Conservation (phyloP, 306 rosid species). For the Datisca glomerata region DNA sequence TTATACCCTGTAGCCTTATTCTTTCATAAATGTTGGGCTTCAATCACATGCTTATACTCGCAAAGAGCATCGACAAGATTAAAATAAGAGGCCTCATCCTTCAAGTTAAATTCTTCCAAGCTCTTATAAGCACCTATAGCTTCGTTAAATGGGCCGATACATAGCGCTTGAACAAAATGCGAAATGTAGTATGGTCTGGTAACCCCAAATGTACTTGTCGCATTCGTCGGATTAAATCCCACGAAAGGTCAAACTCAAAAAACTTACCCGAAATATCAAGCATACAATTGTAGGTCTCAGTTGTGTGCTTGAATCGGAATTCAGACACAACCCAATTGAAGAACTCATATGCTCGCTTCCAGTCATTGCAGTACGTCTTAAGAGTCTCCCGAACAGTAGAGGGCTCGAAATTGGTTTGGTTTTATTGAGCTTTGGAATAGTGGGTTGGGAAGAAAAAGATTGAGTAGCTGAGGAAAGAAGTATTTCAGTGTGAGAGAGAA, state of each 20-base stretch:
- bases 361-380: conserved; percentile 56
- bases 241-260: conserved; percentile 57
- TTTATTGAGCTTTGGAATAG: conserved; percentile 6
- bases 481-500: conserved; percentile 8
- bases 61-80: conserved; percentile 72
- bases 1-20: conserved; percentile 11
- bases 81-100: conserved; percentile 49
- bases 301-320: conserved; percentile 35
- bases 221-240: conserved; percentile 63
- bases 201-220: conserved; percentile 21
- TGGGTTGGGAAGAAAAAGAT: conserved; percentile 14
- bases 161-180: conserved; percentile 71
- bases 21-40: conserved; percentile 54
- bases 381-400: conserved; percentile 43
- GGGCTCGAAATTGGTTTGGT: conserved; percentile 14
- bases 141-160: conserved; percentile 51
- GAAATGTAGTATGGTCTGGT: conserved; percentile 69
- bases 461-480: conserved; percentile 9
- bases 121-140: conserved; percentile 46
- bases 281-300: conserved; percentile 51
- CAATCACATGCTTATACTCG: conserved; percentile 67
- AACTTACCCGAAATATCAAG: conserved; percentile 74
- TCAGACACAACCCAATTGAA: conserved; percentile 54
- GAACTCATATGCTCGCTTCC: conserved; percentile 72
- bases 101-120: conserved; percentile 42